Conservation (phyloP, 352 stramenopile species). For the Globisporangium alternatum region DNA sequence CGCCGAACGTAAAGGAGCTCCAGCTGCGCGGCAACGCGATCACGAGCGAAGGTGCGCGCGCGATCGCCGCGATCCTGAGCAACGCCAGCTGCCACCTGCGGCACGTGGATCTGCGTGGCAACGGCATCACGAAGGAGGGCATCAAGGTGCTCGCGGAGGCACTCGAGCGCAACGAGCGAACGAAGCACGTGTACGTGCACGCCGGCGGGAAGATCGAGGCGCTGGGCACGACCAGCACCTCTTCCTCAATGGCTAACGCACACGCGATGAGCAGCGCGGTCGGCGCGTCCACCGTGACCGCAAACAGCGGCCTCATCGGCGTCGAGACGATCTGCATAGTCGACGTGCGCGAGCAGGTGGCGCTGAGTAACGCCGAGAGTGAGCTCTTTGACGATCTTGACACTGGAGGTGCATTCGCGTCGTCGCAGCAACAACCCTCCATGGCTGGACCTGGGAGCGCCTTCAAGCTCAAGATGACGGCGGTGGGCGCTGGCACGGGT, state of each 20-base stretch:
- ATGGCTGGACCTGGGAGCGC: conserved; percentile 31
- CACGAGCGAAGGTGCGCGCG: conserved; percentile 89
- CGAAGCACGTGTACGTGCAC: conserved; percentile 96
- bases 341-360: conserved; percentile 88
- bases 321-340: conserved; percentile 95
- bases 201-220: conserved; percentile 94
- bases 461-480: conserved; percentile 62
- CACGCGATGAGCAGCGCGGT: conserved; percentile 43
- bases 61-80: conserved; percentile 90
- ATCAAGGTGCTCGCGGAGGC: conserved; percentile 93
- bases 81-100: conserved; percentile 70
- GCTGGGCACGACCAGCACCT: conserved; percentile 65
- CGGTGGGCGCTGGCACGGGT: conserved; percentile 18
- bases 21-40: conserved; percentile 91
- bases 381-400: conserved; percentile 11
- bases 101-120: conserved; percentile 90
- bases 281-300: conserved; percentile 13
- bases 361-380: conserved; percentile 17
- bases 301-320: conserved; percentile 55
- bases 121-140: conserved; percentile 90
- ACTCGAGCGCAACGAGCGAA: conserved; percentile 89
- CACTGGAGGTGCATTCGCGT: neutral
- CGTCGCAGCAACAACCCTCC: conserved; percentile 10
- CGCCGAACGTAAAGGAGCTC: conserved; percentile 90
- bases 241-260: conserved; percentile 38